These are phyloP conservation scores for Globisporangium orthogonon DNA, from an alignment of 352 stramenopile species.

Conservation along the genomic window DNA sequence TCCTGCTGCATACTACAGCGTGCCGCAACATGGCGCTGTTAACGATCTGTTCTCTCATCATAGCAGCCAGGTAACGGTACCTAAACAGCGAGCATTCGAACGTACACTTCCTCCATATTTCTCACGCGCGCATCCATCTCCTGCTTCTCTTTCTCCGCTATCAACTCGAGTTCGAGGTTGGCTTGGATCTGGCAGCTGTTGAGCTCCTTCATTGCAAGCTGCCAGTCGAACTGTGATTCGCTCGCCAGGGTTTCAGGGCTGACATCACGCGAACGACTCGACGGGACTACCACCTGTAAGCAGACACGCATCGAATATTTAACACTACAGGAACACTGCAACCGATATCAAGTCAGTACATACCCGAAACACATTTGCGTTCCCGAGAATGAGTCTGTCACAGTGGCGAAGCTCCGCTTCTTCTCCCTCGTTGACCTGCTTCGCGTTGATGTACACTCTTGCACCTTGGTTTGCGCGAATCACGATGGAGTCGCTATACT, in stretches of 20 bases:
- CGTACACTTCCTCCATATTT: constrained; percentile 70
- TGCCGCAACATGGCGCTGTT: not conserved
- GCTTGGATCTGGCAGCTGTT: constrained; percentile 67
- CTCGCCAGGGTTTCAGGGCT: constrained; percentile 25
- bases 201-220: constrained; percentile 76
- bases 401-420: constrained; percentile 40
- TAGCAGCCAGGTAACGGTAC: not conserved
- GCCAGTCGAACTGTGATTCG: constrained; percentile 66
- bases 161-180: constrained; percentile 44
- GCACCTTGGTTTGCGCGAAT: constrained; percentile 31
- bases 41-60: not conserved
- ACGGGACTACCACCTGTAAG: constrained; percentile 49
- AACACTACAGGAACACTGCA: not conserved
- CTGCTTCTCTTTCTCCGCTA: constrained; percentile 60
- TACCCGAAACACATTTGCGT: constrained; percentile 74
- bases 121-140: constrained; percentile 73
- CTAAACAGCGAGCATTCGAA: not conserved
- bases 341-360: not conserved
- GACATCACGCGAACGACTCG: constrained; percentile 15
- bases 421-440: constrained; percentile 28
- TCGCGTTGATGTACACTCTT: constrained; percentile 73
- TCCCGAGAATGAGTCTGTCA: constrained; percentile 69
- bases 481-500: constrained; percentile 14
- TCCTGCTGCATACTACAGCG: constrained; percentile 42
- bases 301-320: not conserved